Conservation (phyloP, 345 rosid genomes). For the Crucihimalaya himalaica region DNA sequence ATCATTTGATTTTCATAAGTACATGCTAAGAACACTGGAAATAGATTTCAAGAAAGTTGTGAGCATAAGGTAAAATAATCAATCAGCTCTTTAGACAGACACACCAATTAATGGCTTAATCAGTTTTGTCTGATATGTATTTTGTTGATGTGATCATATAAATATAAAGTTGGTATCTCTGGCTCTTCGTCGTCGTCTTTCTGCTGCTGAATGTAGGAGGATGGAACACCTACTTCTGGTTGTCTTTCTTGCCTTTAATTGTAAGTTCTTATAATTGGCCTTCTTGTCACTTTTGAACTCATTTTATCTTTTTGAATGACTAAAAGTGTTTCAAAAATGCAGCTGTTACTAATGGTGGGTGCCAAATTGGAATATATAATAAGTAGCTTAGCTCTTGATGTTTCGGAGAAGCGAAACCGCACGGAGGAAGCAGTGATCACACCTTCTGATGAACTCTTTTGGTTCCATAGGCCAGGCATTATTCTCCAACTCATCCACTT, state of each 20-base stretch:
- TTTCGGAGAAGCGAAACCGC: constrained; percentile 12
- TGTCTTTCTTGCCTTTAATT: constrained; percentile 73
- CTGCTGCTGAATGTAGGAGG: constrained; percentile 81
- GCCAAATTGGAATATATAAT: constrained; percentile 78
- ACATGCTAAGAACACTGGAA: constrained; percentile 67
- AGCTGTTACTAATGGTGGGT: constrained; percentile 82
- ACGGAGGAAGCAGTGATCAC: constrained; percentile 50
- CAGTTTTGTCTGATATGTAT: constrained; percentile 6
- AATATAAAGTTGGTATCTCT: constrained; percentile 69
- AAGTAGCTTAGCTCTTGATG: constrained; percentile 56
- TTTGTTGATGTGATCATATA: constrained; percentile 19
- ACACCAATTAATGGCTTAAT: not conserved
- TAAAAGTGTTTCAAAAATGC: constrained; percentile 15
- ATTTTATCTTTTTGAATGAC: constrained; percentile 1
- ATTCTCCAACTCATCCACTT: constrained; percentile 75
- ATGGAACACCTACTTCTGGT: constrained; percentile 86
- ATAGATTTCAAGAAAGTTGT: constrained; percentile 69
- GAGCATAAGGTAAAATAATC: constrained; percentile 61
- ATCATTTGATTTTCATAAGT: constrained; percentile 61
- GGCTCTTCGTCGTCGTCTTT: constrained; percentile 82
- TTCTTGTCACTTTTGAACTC: not conserved
- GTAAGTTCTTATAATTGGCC: constrained; percentile 49
- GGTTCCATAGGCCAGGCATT: constrained; percentile 60
- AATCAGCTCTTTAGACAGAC: not conserved
- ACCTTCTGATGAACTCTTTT: constrained; percentile 78